Base-by-base conservation (phyloP, 2,329 filamentous ascomycete genomes). In the Colletotrichum sp. region DNA sequence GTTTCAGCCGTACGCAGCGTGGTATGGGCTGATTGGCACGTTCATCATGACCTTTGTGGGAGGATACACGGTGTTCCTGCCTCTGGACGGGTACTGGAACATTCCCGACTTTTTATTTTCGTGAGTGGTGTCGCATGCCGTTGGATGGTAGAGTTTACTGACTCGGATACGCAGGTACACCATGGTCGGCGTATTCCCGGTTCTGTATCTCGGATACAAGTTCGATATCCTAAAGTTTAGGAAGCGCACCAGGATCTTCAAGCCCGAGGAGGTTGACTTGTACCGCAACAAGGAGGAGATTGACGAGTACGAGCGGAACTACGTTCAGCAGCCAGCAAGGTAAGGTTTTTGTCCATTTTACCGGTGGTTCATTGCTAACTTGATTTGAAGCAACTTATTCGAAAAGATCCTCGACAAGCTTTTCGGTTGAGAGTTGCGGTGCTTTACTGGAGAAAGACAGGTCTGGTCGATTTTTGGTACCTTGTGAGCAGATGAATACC, bases 51-150 rank as follows among this genome's bases (percentile, higher is more conserved):
- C 92, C 0, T 92, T 96, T 79, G 92, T 96, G 2, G 92, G 93
- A 10, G 95, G 95, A 0, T 96, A 96, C 77, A 90, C 92, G 0
- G 93, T 96, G 2, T 97, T 96, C 80, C 82, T 96, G 62, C 92
- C 93, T 0, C 24, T 84, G 1, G 81, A 84, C 0, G 87, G 90
- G 1, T 88, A 89, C 6, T 96, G 94, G 95, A 89, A 91, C 75
- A 81, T 94, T 0, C 89, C 93, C 8, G 92, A 90, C 8, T 97
- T 96, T 82, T 83, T 96, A 32, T 95, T 95, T 83, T 94, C 92
- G 84, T 92, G 79, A 86, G 89, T 86, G 24, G 5, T 15, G 2
- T 9, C 60, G 12, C 24, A 18, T 26, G 15, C 21, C 16, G n/a
- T 34, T 8, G 12, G 2, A 4, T 24, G 59, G 5, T n/a, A 1